These are phyloP conservation scores for Ogataea methanolica DNA, from an alignment of 805 yeast species.

Conservation along the genomic window DNA sequence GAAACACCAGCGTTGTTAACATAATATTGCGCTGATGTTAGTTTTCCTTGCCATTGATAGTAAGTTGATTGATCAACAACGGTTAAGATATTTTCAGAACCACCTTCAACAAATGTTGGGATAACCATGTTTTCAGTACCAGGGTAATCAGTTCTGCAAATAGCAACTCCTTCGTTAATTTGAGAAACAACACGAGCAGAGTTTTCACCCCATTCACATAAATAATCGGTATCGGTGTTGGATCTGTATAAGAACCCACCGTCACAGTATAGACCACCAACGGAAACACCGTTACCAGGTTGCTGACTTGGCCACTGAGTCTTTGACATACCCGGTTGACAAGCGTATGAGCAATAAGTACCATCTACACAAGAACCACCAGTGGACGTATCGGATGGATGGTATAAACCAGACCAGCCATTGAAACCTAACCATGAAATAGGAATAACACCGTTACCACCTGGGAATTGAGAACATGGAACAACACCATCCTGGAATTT, in stretches of 20 bases:
- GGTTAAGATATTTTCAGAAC: slow-evolving; percentile 46
- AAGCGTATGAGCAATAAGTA: slow-evolving; percentile 71
- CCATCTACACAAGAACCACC: slow-evolving; percentile 52
- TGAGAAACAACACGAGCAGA: slow-evolving; percentile 51
- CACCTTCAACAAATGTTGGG: slow-evolving; percentile 60
- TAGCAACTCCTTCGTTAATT: slow-evolving; percentile 48
- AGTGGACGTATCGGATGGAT: slow-evolving; percentile 56
- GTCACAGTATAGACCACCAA: slow-evolving; percentile 65
- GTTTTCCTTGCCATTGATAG: slow-evolving; percentile 58
- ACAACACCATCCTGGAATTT: slow-evolving; percentile 70
- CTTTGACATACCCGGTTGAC: slow-evolving; percentile 77
- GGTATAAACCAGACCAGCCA: slow-evolving; percentile 53
- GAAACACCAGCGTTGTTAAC: slow-evolving; percentile 75
- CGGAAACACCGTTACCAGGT: slow-evolving; percentile 64
- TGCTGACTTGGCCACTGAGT: slow-evolving; percentile 73
- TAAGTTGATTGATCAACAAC: slow-evolving; percentile 58
- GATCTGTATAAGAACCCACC: slow-evolving; percentile 59
- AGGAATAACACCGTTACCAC: slow-evolving; percentile 79
- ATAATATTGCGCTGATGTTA: slow-evolving; percentile 69
- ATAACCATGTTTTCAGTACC: slow-evolving; percentile 79
- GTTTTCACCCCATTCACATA: slow-evolving; percentile 63
- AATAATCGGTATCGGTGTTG: slow-evolving; percentile 43
- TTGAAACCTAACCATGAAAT: slow-evolving; percentile 71
- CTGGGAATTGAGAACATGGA: slow-evolving; percentile 66
- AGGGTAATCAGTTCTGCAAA: slow-evolving; percentile 78